Evolutionary conservation across 805 yeast species (phyloP).

Genomic region (Candida nanaspora): DNA sequence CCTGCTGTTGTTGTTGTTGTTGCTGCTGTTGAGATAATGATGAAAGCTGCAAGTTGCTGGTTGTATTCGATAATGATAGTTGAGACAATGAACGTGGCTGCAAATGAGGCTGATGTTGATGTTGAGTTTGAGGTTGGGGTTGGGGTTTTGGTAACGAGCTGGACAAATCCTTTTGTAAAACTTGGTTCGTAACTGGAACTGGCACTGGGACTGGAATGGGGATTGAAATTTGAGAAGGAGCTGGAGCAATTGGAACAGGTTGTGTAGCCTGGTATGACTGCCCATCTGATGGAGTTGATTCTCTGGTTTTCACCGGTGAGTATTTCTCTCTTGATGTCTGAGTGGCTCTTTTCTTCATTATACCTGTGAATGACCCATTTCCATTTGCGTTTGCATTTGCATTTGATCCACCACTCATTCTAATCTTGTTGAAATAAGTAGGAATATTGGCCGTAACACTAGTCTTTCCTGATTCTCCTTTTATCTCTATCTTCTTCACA

Average conservation of each 20-base stretch:
- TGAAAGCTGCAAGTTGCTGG: not conserved
- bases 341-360: not conserved
- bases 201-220: too few species aligned
- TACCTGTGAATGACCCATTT: too few species aligned
- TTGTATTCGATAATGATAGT: not conserved
- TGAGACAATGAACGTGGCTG: too few species aligned
- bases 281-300: not conserved
- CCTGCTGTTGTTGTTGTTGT: slow-evolving; percentile 1
- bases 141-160: too few species aligned
- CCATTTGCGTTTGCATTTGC: too few species aligned
- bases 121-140: not conserved
- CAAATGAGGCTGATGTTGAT: not conserved
- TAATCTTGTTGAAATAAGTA: slow-evolving; percentile 20
- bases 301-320: not conserved
- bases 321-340: not conserved
- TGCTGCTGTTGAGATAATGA: not conserved
- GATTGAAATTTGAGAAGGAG: not conserved
- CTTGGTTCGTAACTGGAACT: too few species aligned
- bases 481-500: slow-evolving; percentile 22
- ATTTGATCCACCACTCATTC: not conserved
- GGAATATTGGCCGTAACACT: slow-evolving; percentile 28
- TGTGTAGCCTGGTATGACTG: not conserved
- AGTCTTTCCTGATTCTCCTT: slow-evolving; percentile 22
- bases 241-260: not conserved
- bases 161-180: not conserved